phyloP scores from a whole-genome alignment of 257 asterid genomes.

The Eustoma russellianum region DNA sequence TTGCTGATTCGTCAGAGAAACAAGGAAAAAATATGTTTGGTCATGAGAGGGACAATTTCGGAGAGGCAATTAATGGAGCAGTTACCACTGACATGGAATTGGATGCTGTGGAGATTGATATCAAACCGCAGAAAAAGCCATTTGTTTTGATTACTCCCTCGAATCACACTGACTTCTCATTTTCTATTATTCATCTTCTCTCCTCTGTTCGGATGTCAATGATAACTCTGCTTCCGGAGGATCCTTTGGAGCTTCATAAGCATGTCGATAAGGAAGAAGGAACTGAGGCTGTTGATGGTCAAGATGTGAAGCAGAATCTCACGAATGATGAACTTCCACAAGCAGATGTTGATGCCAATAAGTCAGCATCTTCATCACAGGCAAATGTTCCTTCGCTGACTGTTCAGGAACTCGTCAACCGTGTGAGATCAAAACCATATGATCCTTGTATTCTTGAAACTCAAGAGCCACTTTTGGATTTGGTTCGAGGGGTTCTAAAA shows the following conservation, averaged over 20 bases:
- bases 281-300: constrained; percentile 33
- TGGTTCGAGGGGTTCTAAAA: constrained; percentile 89
- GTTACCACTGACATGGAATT: constrained; percentile 33
- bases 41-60: constrained; percentile 33
- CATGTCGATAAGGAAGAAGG: constrained; percentile 37
- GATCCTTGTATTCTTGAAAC: too few species aligned
- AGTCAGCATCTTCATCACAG: constrained; percentile 37
- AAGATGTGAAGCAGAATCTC: constrained; percentile 38
- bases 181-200: constrained; percentile 93
- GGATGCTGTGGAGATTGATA: constrained; percentile 54
- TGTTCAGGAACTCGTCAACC: constrained; percentile 90
- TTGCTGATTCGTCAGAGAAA: constrained; percentile 38
- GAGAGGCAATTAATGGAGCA: constrained; percentile 45
- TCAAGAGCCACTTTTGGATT: constrained; percentile 96
- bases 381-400: constrained; percentile 54
- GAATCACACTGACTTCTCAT: constrained; percentile 79
- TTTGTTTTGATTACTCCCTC: constrained; percentile 76
- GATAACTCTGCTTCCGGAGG: constrained; percentile 69
- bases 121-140: constrained; percentile 64
- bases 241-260: constrained; percentile 41
- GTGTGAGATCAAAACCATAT: too few species aligned
- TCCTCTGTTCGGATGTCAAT: constrained; percentile 86
- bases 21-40: constrained; percentile 56
- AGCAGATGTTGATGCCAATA: constrained; percentile 29
- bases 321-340: constrained; percentile 24